A percentile compares a stretch with the other conserved stretches of the same genome.
phyloP scores from a whole-genome alignment of 2,329 filamentous ascomycete species.

The Magnaporthiopsis incrustans region DNA sequence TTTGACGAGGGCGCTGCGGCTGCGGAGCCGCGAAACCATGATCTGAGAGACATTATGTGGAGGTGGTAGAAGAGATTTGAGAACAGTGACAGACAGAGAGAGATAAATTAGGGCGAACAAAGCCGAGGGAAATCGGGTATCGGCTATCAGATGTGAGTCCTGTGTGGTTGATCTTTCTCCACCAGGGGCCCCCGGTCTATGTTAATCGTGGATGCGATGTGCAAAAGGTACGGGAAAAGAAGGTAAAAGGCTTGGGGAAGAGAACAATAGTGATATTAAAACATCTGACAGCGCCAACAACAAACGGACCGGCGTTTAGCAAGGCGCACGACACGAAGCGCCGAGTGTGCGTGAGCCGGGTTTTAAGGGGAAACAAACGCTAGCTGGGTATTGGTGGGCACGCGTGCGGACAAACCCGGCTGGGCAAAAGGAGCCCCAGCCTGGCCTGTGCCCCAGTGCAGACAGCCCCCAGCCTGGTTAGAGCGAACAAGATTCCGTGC shows the following conservation, averaged over 20 bases:
- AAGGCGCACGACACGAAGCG: too few species aligned
- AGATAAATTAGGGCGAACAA: not conserved
- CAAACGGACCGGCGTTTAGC: too few species aligned
- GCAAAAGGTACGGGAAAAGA: not conserved
- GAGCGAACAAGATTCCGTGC: not conserved
- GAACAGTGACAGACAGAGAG: not conserved
- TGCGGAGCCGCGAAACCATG: constrained; percentile 41
- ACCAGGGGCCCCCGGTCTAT: not conserved
- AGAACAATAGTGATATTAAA: too few species aligned
- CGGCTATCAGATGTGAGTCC: not conserved
- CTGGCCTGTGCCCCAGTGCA: not conserved
- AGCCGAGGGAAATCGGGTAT: not conserved
- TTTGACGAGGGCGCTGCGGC: constrained; percentile 23
- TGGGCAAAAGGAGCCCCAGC: not conserved
- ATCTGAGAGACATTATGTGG: constrained; percentile 28
- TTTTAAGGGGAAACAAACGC: not conserved
- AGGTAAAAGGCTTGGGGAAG: not conserved
- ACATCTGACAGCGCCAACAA: too few species aligned
- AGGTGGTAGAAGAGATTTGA: not conserved
- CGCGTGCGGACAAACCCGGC: too few species aligned
- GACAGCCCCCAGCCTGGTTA: not conserved
- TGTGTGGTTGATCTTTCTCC: not conserved
- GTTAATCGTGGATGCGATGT: not conserved
- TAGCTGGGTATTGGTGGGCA: not conserved
- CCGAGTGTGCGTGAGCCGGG: too few species aligned